These are phyloP conservation scores for Chalciporus chontae DNA, from an alignment of 768 basidiomycete species.

Conservation along the genomic window DNA sequence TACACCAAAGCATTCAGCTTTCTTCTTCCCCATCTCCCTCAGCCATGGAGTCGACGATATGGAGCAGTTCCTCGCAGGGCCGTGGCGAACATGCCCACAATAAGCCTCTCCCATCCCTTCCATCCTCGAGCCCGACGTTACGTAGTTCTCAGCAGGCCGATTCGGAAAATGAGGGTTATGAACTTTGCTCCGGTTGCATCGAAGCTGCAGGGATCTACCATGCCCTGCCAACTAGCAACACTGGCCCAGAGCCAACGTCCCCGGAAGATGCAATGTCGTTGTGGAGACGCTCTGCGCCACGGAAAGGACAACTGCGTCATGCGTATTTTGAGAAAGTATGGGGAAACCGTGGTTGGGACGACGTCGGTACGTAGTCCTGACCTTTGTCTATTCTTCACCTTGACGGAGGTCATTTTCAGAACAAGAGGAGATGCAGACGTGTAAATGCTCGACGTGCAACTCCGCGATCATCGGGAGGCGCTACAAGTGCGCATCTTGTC, in stretches of 20 bases:
- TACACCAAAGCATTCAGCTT: slow-evolving; percentile 28
- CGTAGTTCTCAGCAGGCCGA: slow-evolving; percentile 7
- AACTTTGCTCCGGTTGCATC: slow-evolving; percentile 81
- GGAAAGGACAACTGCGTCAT: slow-evolving; percentile 77
- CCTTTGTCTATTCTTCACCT: not conserved
- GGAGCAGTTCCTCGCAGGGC: slow-evolving; percentile 9
- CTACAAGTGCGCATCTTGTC: slow-evolving; percentile 83
- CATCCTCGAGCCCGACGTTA: slow-evolving; percentile 22
- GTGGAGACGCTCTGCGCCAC: slow-evolving; percentile 66
- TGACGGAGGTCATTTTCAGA: slow-evolving; percentile 41
- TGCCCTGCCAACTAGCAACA: slow-evolving; percentile 52
- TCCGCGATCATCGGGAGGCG: slow-evolving; percentile 57
- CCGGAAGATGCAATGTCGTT: slow-evolving; percentile 55
- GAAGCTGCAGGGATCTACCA: slow-evolving; percentile 76
- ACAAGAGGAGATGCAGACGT: slow-evolving; percentile 62
- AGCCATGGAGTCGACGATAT: slow-evolving; percentile 16
- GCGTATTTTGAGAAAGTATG: slow-evolving; percentile 86
- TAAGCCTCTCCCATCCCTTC: slow-evolving; percentile 48
- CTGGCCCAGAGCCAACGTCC: slow-evolving; percentile 41
- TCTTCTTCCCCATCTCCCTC: slow-evolving; percentile 16
- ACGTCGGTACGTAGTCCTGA: slow-evolving; percentile 63
- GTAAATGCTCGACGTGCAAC: slow-evolving; percentile 80
- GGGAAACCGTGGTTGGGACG: slow-evolving; percentile 81
- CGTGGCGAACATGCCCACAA: slow-evolving; percentile 23
- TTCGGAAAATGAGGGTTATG: slow-evolving; percentile 52